Evolutionary conservation across 768 basidiomycete genomes (phyloP), one percentile per base, ranked within the genome.

Genomic region (Pleurotus sapidus): DNA sequence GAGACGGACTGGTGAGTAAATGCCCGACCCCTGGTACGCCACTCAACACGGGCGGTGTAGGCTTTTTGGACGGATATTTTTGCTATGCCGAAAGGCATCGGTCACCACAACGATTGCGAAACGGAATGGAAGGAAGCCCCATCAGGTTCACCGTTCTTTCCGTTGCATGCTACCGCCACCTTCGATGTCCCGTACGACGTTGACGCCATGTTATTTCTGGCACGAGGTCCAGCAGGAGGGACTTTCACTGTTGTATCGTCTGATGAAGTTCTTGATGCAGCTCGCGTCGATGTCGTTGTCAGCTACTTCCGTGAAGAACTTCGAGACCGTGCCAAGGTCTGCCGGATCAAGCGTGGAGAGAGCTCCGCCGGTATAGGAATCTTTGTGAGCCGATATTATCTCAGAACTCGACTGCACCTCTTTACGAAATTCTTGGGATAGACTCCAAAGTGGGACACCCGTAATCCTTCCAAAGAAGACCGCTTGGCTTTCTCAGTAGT

Each of bases 401-500:
- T n/a, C n/a, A n/a, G n/a, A n/a, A n/a, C n/a, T n/a, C n/a, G n/a
- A n/a, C n/a, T n/a, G n/a, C n/a, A n/a, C n/a, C n/a, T n/a, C n/a
- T 30, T 30, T 4, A 1, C 1, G 12, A 43, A 15, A 43, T 9
- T 9, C 1, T 15, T 43, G 25, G 7, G 61, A 18, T 50, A 79
- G 78, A 75, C 77, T 0, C 71, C 72, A 17, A 18, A 37, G 18
- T 50, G 48, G 37, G 18, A 9, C 34, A 57, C 47, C 48, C 57
- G 20, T n/a, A n/a, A n/a, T n/a, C 23, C 38, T 53, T 46, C 37
- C 5, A 39, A 27, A 4, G 57, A 58, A 14, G 59, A 67, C n/a
- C 60, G 47, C 8, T 61, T 77, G 45, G 61, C 49, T 23, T 77
- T 78, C 42, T 71, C 73, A 4, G 65, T 76, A 14, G 72, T 65